These are phyloP conservation scores for Lophiostoma macrostomum DNA, from an alignment of 495 filamentous ascomycete genomes.

Conservation along the genomic window DNA sequence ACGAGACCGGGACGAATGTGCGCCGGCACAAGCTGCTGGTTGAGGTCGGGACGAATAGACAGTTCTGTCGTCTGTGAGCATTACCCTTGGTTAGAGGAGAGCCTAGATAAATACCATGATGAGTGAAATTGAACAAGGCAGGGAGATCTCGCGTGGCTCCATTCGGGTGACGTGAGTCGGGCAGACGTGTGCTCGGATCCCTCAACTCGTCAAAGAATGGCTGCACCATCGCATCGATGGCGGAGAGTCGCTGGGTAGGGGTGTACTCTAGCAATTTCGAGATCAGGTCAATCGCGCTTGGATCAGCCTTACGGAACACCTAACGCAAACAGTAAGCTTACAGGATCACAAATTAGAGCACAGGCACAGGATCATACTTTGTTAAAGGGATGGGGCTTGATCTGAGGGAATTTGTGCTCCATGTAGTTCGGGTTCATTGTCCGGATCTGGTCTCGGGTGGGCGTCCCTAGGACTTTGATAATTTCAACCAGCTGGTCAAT, in stretches of 20 bases:
- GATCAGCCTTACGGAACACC: constrained; percentile 93
- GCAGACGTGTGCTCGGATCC: constrained; percentile 80
- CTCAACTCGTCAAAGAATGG: constrained; percentile 97
- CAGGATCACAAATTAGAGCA: not conserved
- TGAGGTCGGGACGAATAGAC: constrained; percentile 85
- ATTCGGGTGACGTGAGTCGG: constrained; percentile 87
- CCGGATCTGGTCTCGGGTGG: constrained; percentile 96
- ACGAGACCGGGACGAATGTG: constrained; percentile 73
- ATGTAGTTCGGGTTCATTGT: constrained; percentile 99
- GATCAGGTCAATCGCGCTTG: constrained; percentile 92
- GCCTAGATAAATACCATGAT: constrained; percentile 66
- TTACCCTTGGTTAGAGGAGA: not conserved
- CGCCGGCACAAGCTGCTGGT: constrained; percentile 78
- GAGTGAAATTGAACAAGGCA: constrained; percentile 85
- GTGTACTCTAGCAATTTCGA: constrained; percentile 93
- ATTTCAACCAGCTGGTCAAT: constrained; percentile 99
- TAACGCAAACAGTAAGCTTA: constrained; percentile 37
- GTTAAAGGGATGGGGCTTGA: constrained; percentile 98
- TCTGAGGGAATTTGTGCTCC: constrained; percentile 99
- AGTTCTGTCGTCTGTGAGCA: constrained; percentile 61
- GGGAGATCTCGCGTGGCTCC: constrained; percentile 76
- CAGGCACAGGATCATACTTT: constrained; percentile 56
- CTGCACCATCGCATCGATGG: constrained; percentile 95
- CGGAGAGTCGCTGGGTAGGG: constrained; percentile 88
- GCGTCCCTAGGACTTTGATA: constrained; percentile 97